Conservation (phyloP, 179 eudicot genomes). For the Pouteria campechiana region DNA sequence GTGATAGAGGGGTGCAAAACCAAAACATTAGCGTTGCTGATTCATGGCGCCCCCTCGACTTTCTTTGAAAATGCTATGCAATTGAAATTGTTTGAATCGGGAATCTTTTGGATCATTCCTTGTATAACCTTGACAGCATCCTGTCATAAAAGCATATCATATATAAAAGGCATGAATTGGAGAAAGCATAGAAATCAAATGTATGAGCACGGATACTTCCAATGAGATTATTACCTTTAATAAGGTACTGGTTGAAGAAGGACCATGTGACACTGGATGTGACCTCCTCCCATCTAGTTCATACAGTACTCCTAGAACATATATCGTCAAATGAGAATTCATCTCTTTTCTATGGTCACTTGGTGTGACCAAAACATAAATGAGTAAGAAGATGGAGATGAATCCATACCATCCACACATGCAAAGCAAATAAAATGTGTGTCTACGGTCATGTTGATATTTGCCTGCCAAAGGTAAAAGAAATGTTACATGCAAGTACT, state of each 20-base stretch:
- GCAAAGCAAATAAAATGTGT: slow-evolving; percentile 73
- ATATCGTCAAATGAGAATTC: slow-evolving; percentile 1
- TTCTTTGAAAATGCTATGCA: slow-evolving; percentile 78
- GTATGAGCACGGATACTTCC: neutral
- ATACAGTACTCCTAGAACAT: slow-evolving; percentile 57
- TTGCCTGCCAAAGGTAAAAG: slow-evolving; percentile 35
- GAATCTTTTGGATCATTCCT: slow-evolving; percentile 58
- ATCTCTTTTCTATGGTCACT: neutral
- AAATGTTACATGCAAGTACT: neutral
- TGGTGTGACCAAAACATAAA: neutral
- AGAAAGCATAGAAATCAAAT: neutral
- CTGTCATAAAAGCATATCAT: slow-evolving; percentile 19
- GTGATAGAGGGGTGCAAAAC: no score
- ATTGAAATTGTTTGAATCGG: slow-evolving; percentile 71
- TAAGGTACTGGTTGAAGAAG: slow-evolving; percentile 57
- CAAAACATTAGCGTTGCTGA: no score
- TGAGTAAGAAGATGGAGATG: neutral
- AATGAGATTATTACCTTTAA: slow-evolving; percentile 37
- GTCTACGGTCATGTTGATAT: slow-evolving; percentile 52
- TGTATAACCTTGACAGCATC: slow-evolving; percentile 80
- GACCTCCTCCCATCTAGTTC: slow-evolving; percentile 93
- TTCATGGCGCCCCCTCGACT: slow-evolving; percentile 8
- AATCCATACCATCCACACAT: slow-evolving; percentile 51
- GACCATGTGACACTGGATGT: slow-evolving; percentile 70
- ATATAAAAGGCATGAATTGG: neutral